Base-by-base conservation (phyloP, 1,284 basidiomycete genomes). In the Golubevia sp. region DNA sequence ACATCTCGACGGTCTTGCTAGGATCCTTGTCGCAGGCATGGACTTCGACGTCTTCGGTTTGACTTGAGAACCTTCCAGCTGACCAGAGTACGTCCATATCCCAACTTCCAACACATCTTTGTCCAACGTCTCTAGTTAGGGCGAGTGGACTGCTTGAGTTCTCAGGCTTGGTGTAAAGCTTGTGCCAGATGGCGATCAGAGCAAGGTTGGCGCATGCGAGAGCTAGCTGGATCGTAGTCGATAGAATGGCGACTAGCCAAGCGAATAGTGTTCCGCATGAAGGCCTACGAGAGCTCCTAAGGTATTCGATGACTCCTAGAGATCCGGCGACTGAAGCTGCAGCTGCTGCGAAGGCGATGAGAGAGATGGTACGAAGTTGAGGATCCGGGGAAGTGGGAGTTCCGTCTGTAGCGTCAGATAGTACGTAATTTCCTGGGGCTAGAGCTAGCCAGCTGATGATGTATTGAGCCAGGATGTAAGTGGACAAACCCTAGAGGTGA, bases 71-170 rank as follows among this genome's bases (percentile, higher is more conserved):
- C 6, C 26, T 23, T 18, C 61, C 56, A 7, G 64, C 64, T n/a
- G 51, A 56, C 56, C 62, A 66, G 21, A 66, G 64, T 2, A 66
- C 23, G 23, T 66, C 64, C 21, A 66, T 53, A 27, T 66, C 64
- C 64, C 64, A 66, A 11, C n/a, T 52, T 24, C 64, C 64, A 11
- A 6, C 15, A 30, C 64, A 66, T 13, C 64, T 50, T 38, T 49
- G 56, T 18, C 25, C 55, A 23, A 65, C 64, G 38, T 66, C 63
- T 20, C 64, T 53, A 20, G 57, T 65, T 18, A 52, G 25, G 23
- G 56, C 62, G 18, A 64, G 54, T 11, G 60, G 59, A n/a, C 52
- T 34, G 11, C 49, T 18, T n/a, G 59, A 48, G 51, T 55, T 26
- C 18, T 44, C 38, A 44, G 38, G 38, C 26, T 53, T 34, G 27